phyloP scores from a whole-genome alignment of 2,329 filamentous ascomycete species.

The Pezizomycotina sp. region DNA sequence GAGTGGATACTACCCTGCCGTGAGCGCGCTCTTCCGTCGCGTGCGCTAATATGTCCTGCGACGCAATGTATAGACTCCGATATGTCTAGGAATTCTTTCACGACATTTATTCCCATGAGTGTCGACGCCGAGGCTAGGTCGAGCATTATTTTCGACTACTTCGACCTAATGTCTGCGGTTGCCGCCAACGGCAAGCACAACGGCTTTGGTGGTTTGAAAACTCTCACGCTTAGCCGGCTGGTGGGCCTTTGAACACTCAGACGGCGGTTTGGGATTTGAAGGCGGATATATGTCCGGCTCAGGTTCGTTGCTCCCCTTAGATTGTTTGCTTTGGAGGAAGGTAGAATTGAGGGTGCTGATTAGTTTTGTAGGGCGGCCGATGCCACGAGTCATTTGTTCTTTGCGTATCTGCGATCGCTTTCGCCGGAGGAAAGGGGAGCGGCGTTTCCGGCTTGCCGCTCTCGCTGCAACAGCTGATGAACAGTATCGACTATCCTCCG shows the following conservation, averaged over 20 bases:
- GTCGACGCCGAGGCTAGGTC: slow-evolving; percentile 73
- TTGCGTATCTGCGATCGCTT: slow-evolving; percentile 82
- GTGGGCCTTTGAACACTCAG: slow-evolving; percentile 93
- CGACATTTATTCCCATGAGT: slow-evolving; percentile 87
- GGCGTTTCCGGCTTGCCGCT: slow-evolving; percentile 76
- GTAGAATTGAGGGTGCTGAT: slow-evolving; percentile 5
- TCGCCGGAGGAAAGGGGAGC: slow-evolving; percentile 58
- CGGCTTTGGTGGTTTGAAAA: slow-evolving; percentile 79
- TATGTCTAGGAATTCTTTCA: slow-evolving; percentile 81
- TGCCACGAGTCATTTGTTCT: slow-evolving; percentile 92
- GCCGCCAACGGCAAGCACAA: slow-evolving; percentile 88
- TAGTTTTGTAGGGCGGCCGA: slow-evolving; percentile 56
- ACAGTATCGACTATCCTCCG: slow-evolving; percentile 89
- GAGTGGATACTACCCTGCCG: slow-evolving; percentile 26
- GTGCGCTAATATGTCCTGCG: slow-evolving; percentile 23
- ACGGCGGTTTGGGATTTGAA: slow-evolving; percentile 81
- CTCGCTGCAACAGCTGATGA: slow-evolving; percentile 75
- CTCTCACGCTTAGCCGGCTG: slow-evolving; percentile 88
- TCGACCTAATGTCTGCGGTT: slow-evolving; percentile 77
- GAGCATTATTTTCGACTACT: slow-evolving; percentile 89
- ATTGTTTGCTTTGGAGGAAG: slow-evolving; percentile 4
- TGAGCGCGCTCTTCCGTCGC: no score
- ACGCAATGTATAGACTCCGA: slow-evolving; percentile 52
- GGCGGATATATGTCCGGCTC: slow-evolving; percentile 54
- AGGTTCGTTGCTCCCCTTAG: slow-evolving; percentile 8